Percentiles rank a stretch among this genome's conserved stretches.
phyloP scores from a whole-genome alignment of 345 rosid genomes.

The Dipteronia dyeriana region DNA sequence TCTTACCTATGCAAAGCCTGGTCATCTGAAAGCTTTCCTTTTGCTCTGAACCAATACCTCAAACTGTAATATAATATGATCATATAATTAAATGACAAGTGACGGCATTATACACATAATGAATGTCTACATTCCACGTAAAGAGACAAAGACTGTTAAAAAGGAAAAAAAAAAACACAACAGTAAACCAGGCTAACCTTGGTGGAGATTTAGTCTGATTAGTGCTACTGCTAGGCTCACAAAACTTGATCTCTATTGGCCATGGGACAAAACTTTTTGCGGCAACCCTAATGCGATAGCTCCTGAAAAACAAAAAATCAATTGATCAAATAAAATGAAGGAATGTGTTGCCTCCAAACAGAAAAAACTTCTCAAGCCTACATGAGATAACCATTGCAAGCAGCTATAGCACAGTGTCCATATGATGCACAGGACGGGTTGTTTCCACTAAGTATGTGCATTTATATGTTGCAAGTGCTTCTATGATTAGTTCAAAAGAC shows the following conservation, averaged over 20 bases:
- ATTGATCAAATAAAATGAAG: constrained; percentile 12
- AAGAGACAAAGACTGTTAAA: neutral
- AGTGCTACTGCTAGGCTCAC: constrained; percentile 68
- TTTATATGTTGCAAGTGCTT: constrained; percentile 1
- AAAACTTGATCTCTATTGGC: constrained; percentile 96
- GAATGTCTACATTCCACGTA: neutral
- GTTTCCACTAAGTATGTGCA: neutral
- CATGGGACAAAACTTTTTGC: constrained; percentile 66
- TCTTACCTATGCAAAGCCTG: constrained; percentile 90
- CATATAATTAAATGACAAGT: neutral
- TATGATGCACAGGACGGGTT: neutral
- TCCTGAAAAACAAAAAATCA: constrained; percentile 52
- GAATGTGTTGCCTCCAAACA: neutral
- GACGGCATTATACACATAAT: neutral
- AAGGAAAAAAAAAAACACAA: constrained; percentile 14
- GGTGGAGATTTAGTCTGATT: constrained; percentile 87
- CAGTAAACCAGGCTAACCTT: constrained; percentile 45
- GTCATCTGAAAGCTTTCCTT: constrained; percentile 93
- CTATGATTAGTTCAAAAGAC: neutral
- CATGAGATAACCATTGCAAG: neutral
- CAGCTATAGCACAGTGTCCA: neutral
- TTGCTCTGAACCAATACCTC: constrained; percentile 94
- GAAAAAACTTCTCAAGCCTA: neutral
- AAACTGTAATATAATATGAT: constrained; percentile 45
- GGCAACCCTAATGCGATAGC: constrained; percentile 85